These are phyloP conservation scores for Globisporangium canariense DNA, from an alignment of 352 stramenopile genomes.

Conservation along the genomic window DNA sequence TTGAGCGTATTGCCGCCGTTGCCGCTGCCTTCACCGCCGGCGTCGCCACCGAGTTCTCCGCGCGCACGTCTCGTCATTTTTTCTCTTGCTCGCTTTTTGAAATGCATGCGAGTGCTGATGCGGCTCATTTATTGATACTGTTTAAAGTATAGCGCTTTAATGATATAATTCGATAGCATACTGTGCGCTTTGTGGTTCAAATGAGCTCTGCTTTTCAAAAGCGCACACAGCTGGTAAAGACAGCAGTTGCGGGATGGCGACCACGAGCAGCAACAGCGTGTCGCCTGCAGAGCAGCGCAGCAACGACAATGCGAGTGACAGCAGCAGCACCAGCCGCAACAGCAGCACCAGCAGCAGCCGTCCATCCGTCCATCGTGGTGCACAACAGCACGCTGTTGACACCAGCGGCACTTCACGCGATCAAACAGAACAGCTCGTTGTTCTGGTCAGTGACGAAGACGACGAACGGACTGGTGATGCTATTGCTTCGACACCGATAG, in stretches of 20 bases:
- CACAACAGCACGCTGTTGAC: neutral
- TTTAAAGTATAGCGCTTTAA: neutral
- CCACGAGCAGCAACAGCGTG: neutral
- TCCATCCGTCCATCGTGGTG: neutral
- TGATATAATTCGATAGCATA: too few species aligned
- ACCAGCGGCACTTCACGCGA: neutral
- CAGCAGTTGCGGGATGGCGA: neutral
- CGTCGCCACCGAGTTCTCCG: neutral
- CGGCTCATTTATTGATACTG: neutral
- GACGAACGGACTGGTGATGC: neutral
- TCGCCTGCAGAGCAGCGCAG: slow-evolving; percentile 1
- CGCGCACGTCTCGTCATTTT: neutral
- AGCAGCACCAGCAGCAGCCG: neutral
- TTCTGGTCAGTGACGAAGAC: neutral
- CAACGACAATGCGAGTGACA: neutral
- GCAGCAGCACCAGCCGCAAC: neutral
- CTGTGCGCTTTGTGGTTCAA: neutral
- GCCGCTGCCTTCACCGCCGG: neutral
- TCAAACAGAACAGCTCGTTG: neutral
- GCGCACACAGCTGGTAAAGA: neutral
- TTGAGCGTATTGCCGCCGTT: neutral
- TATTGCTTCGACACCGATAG: too few species aligned
- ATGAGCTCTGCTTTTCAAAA: neutral
- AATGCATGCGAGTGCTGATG: neutral
- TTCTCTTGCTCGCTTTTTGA: slow-evolving; percentile 1